Evolutionary conservation across 805 yeast genomes (phyloP), one percentile per base, ranked within the genome.

Genomic region (Cyberlindnera samutprakarnensis): DNA sequence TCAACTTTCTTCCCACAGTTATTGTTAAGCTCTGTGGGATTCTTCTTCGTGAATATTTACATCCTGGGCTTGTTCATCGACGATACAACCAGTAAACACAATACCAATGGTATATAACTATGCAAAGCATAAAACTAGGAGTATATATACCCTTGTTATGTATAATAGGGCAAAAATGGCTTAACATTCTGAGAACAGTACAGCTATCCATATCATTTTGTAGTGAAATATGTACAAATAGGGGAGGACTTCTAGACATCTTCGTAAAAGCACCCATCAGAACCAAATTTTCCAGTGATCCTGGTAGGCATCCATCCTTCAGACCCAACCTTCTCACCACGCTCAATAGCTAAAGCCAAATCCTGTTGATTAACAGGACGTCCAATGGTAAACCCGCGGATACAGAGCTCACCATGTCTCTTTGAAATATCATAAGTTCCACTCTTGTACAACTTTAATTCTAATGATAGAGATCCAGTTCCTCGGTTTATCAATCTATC

Each of bases 251-350:
- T 19, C 20, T 24, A 11, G 6, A 19, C 25, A 29, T 49, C 58
- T 43, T 63, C 65, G 49, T 80, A 81, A 37, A 81, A 65, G 48
- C 88, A 79, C 3, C 88, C 88, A 53, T 81, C 90, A 18, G 54
- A 60, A 11, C 86, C 88, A 67, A 78, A 78, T 23, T 62, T 61
- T 0, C 85, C 87, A 22, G 42, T 46, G 0, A 76, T 57, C 6
- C 68, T 69, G 4, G 70, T 59, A 54, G 68, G 68, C 62, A 62
- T 57, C 68, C 68, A 63, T 14, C 71, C 69, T 39, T 69, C 75
- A 7, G 70, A 63, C n/a, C 68, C 69, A 4, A 49, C 44, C 14
- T 47, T 35, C 16, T 58, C 59, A 6, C 61, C 59, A 15, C 50
- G 28, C 4, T 43, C 28, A 8, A 52, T 46, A 2, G 65, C 64